phyloP scores from a whole-genome alignment of 495 filamentous ascomycete species.

The Pseudevernia furfuracea region DNA sequence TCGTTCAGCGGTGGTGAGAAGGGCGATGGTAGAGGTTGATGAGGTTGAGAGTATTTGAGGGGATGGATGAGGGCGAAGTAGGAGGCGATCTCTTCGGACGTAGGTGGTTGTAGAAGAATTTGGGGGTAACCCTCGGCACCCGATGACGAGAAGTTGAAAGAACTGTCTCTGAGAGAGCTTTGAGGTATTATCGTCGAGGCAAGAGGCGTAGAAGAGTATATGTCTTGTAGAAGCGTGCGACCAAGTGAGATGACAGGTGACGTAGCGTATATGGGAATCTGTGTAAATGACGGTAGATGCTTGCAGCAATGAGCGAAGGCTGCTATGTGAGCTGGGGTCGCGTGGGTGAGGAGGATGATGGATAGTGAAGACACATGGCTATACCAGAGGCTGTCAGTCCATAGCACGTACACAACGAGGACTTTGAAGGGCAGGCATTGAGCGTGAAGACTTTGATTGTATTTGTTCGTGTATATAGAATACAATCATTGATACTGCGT shows the following conservation, averaged over 20 bases:
- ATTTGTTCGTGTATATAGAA: slow-evolving; percentile 20
- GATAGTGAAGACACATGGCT: slow-evolving; percentile 88
- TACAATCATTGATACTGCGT: slow-evolving; percentile 14
- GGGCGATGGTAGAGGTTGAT: slow-evolving; percentile 74
- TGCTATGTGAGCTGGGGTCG: slow-evolving; percentile 80
- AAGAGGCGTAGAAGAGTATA: slow-evolving; percentile 83
- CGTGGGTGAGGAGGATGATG: slow-evolving; percentile 89
- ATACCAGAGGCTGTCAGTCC: slow-evolving; percentile 21
- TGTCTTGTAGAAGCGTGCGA: slow-evolving; percentile 80
- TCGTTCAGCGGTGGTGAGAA: slow-evolving; percentile 83
- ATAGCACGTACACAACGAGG: background rate
- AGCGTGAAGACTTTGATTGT: slow-evolving; percentile 3
- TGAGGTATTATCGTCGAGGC: slow-evolving; percentile 71
- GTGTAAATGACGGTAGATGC: slow-evolving; percentile 81
- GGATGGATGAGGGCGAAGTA: slow-evolving; percentile 92
- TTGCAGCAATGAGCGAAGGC: slow-evolving; percentile 97
- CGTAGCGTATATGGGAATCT: slow-evolving; percentile 95
- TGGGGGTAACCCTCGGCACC: slow-evolving; percentile 32
- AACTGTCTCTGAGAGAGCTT: slow-evolving; percentile 58
- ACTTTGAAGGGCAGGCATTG: slow-evolving; percentile 2
- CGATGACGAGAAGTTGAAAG: slow-evolving; percentile 38
- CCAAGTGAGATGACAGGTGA: slow-evolving; percentile 88
- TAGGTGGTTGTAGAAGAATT: slow-evolving; percentile 74
- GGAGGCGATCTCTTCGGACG: slow-evolving; percentile 74
- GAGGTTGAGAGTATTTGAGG: slow-evolving; percentile 93